phyloP scores from a whole-genome alignment of 139 green algal genomes.

The Tetraselmis chui region DNA sequence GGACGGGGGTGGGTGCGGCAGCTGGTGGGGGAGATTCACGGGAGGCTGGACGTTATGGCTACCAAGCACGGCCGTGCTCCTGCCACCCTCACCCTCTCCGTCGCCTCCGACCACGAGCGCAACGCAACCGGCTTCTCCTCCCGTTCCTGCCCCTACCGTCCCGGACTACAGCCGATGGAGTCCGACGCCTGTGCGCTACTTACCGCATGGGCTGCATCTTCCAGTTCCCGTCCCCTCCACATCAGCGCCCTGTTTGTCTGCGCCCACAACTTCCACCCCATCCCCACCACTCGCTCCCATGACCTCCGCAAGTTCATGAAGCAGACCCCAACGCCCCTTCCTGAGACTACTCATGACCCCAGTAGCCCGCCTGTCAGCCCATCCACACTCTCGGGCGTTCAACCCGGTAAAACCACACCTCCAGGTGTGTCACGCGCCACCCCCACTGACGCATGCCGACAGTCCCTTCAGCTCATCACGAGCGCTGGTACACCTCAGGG shows the following conservation, averaged over 20 bases:
- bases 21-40: neutral
- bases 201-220: neutral
- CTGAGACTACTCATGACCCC: too few relatives aligned
- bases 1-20: neutral
- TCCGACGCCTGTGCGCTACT: neutral
- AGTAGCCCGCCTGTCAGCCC: too few relatives aligned
- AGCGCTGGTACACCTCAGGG: too few relatives aligned
- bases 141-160: neutral
- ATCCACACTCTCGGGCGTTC: too few relatives aligned
- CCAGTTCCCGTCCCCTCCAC: neutral
- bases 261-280: neutral
- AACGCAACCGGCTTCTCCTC: neutral
- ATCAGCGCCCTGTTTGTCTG: neutral
- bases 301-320: neutral
- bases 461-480: too few relatives aligned
- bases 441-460: too few relatives aligned
- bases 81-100: neutral
- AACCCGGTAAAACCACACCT: too few relatives aligned
- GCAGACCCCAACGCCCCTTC: too few relatives aligned
- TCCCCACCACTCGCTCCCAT: neutral
- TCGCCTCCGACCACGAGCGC: neutral
- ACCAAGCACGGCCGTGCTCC: neutral
- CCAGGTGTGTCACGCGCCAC: too few relatives aligned
- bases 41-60: neutral
- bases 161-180: neutral